Base-by-base conservation (phyloP, 306 rosid genomes). In the Dalbergia oliveri region DNA sequence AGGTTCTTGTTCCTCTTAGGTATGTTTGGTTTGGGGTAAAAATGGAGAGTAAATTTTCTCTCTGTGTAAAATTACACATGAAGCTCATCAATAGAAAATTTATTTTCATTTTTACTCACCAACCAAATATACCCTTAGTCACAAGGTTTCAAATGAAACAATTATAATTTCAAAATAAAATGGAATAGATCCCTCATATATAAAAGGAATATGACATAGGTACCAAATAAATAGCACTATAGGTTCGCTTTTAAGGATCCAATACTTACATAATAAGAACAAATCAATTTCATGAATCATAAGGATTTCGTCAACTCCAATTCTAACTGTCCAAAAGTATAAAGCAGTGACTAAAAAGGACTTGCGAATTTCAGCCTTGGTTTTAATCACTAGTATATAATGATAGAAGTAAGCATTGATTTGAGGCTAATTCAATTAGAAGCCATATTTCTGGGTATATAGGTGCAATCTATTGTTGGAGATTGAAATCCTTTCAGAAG, bases 361-460 rank as follows among this genome's bases (percentile, higher is more conserved):
- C 21, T n/a, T 33, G 12, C 16, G n/a, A 19, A 41, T 39, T 41
- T 49, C 9, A 34, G 51, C 72, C 69, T 50, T 34, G 16, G 19
- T 11, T 67, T 53, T 67, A 19, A 44, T 67, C 9, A 44, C 19
- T 68, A 68, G 33, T 12, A 41, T 67, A 44, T 18, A 68, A 45
- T 68, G 73, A 68, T 45, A 33, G 45, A 5, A 31, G 62, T 31
- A 50, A 31, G 23, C 44, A 70, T 33, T 50, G 14, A 70, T 70
- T 70, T 51, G 45, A 50, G 14, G 53, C 75, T 15, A 69, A 31
- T 70, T 50, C 31, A 39, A 49, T 49, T n/a, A 64, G 18, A 14
- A 47, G 5, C 4, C 9, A 12, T 18, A 1, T 49, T 33, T 69
- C 21, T 47, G 58, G 19, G 18, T 45, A 11, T 68, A 19, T 68